A percentile compares a stretch with the other conserved stretches of the same genome.
These are phyloP conservation scores for Ustilago hordei DNA, from an alignment of 1,284 basidiomycete species.

Conservation along the genomic window DNA sequence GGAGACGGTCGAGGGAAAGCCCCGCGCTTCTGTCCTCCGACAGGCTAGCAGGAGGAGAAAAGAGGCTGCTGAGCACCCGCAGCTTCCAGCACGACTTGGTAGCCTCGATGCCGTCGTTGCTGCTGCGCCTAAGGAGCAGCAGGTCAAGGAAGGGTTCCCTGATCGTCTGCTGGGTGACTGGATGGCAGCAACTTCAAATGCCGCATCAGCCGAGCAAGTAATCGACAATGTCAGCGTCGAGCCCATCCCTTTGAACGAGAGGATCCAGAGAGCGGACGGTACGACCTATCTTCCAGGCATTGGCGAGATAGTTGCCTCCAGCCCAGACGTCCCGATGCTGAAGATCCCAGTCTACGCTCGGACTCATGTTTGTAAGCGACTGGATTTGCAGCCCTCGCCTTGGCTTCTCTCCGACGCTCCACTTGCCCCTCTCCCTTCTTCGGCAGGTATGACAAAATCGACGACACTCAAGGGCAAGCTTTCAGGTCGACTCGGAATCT, in stretches of 20 bases:
- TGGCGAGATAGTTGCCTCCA: constrained; percentile 42
- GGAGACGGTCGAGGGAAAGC: constrained; percentile 5
- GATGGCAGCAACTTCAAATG: constrained; percentile 13
- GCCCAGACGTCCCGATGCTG: constrained; percentile 18
- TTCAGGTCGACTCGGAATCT: constrained; percentile 20
- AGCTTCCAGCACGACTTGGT: constrained; percentile 26
- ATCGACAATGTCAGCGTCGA: constrained; percentile 15
- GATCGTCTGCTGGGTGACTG: constrained; percentile 42
- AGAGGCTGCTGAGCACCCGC: constrained; percentile 16
- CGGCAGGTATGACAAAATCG: not conserved
- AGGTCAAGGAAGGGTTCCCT: constrained; percentile 36
- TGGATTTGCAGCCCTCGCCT: constrained; percentile 12
- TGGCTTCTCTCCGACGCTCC: not conserved
- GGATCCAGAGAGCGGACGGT: constrained; percentile 22
- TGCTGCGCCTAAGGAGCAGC: constrained; percentile 29
- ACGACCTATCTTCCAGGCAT: constrained; percentile 30
- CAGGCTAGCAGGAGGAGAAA: constrained; percentile 30
- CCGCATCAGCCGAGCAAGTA: not conserved
- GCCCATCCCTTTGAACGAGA: constrained; percentile 28
- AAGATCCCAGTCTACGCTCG: constrained; percentile 16
- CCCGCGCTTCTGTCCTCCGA: constrained; percentile 15
- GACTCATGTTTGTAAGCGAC: constrained; percentile 13
- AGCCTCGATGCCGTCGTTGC: constrained; percentile 38
- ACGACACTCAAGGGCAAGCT: constrained; percentile 33
- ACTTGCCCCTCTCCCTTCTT: not conserved